Evolutionary conservation across 257 asterid genomes (phyloP).

Genomic region (Hygrophila difformis): DNA sequence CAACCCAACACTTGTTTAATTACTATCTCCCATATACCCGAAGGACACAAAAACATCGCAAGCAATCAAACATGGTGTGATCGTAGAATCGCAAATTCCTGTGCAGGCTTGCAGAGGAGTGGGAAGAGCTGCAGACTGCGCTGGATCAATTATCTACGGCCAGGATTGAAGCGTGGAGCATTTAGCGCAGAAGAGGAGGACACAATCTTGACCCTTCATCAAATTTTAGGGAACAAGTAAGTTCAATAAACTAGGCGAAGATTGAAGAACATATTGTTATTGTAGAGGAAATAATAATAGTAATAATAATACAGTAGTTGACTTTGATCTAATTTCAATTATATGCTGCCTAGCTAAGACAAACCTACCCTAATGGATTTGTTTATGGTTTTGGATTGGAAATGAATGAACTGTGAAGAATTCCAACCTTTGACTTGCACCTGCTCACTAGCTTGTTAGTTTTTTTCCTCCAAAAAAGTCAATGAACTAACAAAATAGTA

Average conservation of each 20-base stretch:
- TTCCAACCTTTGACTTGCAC: constrained; percentile 20
- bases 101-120: constrained; percentile 68
- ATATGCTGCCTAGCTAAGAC: neutral
- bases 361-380: constrained; percentile 1
- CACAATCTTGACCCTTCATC: constrained; percentile 52
- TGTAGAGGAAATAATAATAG: neutral
- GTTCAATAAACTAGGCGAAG: constrained; percentile 3
- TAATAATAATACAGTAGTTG: too few species aligned
- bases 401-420: neutral
- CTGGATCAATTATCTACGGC: constrained; percentile 83
- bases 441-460: constrained; percentile 1
- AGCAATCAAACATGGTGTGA: too few species aligned
- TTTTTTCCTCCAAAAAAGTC: too few species aligned
- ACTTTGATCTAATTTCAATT: neutral
- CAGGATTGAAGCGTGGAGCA: constrained; percentile 68
- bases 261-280: neutral
- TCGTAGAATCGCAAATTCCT: too few species aligned
- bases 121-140: constrained; percentile 90
- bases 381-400: neutral
- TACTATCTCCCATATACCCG: too few species aligned
- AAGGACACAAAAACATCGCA: too few species aligned
- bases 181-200: constrained; percentile 59
- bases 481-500: too few species aligned
- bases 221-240: constrained; percentile 81
- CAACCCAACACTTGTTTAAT: too few species aligned